Percentiles rank a stretch among this genome's conserved stretches.
phyloP scores from a whole-genome alignment of 1,139 yeast species.

The Candida anutae region DNA sequence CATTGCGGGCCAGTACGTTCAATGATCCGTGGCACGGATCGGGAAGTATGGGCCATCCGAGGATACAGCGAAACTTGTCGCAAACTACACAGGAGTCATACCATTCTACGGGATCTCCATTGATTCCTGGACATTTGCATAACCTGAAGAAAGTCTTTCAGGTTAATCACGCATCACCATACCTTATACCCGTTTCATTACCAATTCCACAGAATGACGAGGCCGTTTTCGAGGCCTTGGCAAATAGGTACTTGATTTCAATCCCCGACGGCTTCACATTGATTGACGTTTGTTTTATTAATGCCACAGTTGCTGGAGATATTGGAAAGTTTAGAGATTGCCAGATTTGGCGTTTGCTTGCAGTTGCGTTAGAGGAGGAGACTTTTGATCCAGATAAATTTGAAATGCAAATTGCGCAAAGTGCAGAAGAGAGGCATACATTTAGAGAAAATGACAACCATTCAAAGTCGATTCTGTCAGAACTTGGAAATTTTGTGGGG shows the following conservation, averaged over 20 bases:
- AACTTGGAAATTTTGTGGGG: conserved; percentile 35
- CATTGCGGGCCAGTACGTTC: not conserved
- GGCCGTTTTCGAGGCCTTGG: conserved; percentile 31
- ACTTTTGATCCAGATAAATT: not conserved
- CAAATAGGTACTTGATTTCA: conserved; percentile 33
- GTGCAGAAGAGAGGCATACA: not conserved
- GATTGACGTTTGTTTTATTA: conserved; percentile 48
- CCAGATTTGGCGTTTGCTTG: conserved; percentile 65
- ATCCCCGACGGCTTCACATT: conserved; percentile 45
- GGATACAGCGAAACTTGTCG: conserved; percentile 24
- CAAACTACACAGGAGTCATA: conserved; percentile 32
- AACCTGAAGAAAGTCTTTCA: conserved; percentile 6
- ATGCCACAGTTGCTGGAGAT: conserved; percentile 51
- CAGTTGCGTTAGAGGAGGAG: conserved; percentile 48
- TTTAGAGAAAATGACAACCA: not conserved
- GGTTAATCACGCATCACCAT: conserved; percentile 30
- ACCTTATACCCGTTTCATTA: conserved; percentile 35
- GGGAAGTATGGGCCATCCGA: conserved; percentile 15
- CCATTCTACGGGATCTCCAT: conserved; percentile 11
- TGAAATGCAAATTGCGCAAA: too few species aligned
- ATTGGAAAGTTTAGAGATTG: conserved; percentile 50
- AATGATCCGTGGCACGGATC: not conserved
- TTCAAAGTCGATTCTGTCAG: conserved; percentile 29
- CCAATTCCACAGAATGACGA: conserved; percentile 40
- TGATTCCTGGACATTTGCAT: not conserved